Evolutionary conservation across 148 eudicot genomes (phyloP), one percentile per base, ranked within the genome.

Genomic region (Chenopodium formosanum): DNA sequence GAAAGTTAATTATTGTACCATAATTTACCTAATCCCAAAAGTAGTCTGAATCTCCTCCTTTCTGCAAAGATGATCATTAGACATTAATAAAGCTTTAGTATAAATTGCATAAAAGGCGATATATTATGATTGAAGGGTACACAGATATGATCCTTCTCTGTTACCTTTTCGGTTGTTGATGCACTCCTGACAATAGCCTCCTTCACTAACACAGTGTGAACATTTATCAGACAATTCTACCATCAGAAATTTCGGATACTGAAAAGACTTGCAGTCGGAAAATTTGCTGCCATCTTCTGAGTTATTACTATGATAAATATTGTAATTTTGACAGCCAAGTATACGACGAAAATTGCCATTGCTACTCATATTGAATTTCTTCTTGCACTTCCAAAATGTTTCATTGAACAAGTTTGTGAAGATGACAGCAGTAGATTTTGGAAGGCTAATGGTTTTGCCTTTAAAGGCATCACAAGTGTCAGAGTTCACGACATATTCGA

Each of bases 361-460:
- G 13, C 63, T 23, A 2, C 10, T 74, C 23, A 27, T 10, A 14
- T 66, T 58, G 31, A 60, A 20, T 0, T 1, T 22, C 46, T 20
- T 76, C 0, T 20, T 69, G 63, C 91, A 89, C 70, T 47, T 86
- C 82, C 82, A 86, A 19, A 89, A 4, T 32, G 87, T 78, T 79
- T 72, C 32, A 44, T 34, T 78, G 6, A 1, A 37, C 50, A 74
- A 32, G 1, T 46, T 2, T 0, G 83, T 76, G 40, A 84, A 47
- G 22, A 37, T 76, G 65, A 84, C 46, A 19, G 83, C 73, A 23
- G 27, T 53, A 7, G 74, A 79, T 8, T 1, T 76, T 2, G 74
- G 85, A 81, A 72, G 68, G 23, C 10, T 34, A 7, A 46, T 52
- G 5, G 53, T 46, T 9, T 29, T 44, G 3, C 81, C 12, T 2